Base-by-base conservation (phyloP, 1,284 basidiomycete species). In the Lignosus rhinocerotis region DNA sequence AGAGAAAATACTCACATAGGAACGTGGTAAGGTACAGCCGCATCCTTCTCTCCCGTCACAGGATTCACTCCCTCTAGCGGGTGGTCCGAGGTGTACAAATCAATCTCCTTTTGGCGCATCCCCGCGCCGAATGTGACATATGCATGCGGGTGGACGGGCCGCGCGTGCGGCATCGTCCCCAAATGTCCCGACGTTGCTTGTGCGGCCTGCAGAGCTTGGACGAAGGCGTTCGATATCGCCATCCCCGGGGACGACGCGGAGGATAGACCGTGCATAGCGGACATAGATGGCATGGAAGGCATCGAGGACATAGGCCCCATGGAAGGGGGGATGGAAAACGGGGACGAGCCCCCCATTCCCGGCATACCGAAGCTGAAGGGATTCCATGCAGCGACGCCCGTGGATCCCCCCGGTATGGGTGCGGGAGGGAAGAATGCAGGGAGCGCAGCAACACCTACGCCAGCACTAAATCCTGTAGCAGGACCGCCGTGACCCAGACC, bases 61-160 rank as follows among this genome's bases (percentile, higher is more conserved):
- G 62, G 32, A 50, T 67, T 68, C 45, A 66, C 55, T 2, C 70
- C 88, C 65, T 81, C 82, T 41, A 93, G 77, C n/a, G 85, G 86
- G 64, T 92, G 79, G 41, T 78, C 78, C 0, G 90, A 84, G 1
- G 88, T 90, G 68, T 80, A 89, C n/a, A 79, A 77, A 67, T 95
- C 93, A 44, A 95, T 78, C 58, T 93, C 86, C 69, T 93, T 93
- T 72, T 93, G 90, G 38, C 82, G 78, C 75, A 86, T 86, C 1
- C 93, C 93, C 3, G 92, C 87, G 17, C 92, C 92, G 66, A 94
- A 92, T 0, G 92, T 89, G 14, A 94, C 85, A 66, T 86, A 90
- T 33, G 86, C 90, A 64, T 88, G 81, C 2, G 84, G 71, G 65
- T 92, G 79, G 32, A 88, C 76, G 34, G 90, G 83, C 60, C 78